A percentile compares a stretch with the other conserved stretches of the same genome.
phyloP scores from a whole-genome alignment of 257 asterid species.

The Solanum chilense region DNA sequence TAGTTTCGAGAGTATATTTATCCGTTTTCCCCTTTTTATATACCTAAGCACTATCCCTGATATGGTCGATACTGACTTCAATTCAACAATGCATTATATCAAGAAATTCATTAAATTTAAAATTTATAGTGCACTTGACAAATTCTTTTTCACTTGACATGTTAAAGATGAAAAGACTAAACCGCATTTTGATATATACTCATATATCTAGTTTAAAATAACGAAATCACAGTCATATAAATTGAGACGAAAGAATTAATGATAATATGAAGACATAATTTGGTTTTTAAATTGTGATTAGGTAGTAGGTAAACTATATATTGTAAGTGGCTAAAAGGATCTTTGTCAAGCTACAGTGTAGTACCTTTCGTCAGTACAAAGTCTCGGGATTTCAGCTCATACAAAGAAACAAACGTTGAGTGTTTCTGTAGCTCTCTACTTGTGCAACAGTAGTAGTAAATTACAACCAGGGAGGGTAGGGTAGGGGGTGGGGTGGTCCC shows the following conservation, averaged over 20 bases:
- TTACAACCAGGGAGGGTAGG: not conserved
- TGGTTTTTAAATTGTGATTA: not conserved
- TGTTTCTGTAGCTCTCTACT: constrained; percentile 40
- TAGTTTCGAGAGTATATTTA: too few relatives aligned
- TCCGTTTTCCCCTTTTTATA: too few relatives aligned
- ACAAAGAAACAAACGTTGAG: constrained; percentile 10
- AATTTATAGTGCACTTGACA: too few relatives aligned
- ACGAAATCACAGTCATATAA: not conserved
- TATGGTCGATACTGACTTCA: not conserved
- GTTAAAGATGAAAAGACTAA: too few relatives aligned
- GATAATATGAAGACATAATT: not conserved
- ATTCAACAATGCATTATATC: too few relatives aligned
- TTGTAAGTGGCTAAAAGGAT: not conserved
- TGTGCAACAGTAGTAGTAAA: constrained; percentile 37
- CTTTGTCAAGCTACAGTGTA: constrained; percentile 23
- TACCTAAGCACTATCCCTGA: too few relatives aligned
- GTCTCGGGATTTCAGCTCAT: constrained; percentile 51
- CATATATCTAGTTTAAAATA: not conserved
- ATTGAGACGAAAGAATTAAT: accelerated
- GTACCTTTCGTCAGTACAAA: constrained; percentile 31
- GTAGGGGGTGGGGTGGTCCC: not conserved
- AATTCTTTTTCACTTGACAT: too few relatives aligned
- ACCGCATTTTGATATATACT: too few relatives aligned
- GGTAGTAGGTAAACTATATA: not conserved
- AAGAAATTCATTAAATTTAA: too few relatives aligned